phyloP scores from a whole-genome alignment of 1,284 basidiomycete genomes.

The Ustilago loliicola region DNA sequence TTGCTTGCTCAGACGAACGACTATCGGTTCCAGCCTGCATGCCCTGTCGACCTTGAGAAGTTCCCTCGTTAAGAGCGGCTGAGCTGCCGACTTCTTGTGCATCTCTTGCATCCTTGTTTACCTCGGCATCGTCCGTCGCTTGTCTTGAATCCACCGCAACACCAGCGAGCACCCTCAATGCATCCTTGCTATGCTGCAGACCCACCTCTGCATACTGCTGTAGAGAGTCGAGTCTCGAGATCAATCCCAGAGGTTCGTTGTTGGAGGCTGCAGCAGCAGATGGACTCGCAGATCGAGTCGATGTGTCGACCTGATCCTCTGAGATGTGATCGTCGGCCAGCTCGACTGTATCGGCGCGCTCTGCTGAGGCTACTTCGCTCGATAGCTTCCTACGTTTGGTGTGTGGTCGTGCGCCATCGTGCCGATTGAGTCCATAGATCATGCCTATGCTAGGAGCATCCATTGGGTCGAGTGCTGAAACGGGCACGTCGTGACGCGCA shows the following conservation, averaged over 20 bases:
- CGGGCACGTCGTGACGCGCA: constrained; percentile 48
- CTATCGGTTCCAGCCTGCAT: not conserved
- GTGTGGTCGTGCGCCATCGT: constrained; percentile 16
- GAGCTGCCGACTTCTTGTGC: not conserved
- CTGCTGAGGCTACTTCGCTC: not conserved
- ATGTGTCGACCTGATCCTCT: constrained; percentile 10
- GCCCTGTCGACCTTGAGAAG: not conserved
- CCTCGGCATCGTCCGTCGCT: constrained; percentile 16
- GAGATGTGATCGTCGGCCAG: constrained; percentile 10
- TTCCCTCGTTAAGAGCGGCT: not conserved
- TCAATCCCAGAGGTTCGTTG: constrained; percentile 19
- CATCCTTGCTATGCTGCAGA: constrained; percentile 52
- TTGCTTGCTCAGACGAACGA: constrained; percentile 17
- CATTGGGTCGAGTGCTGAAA: constrained; percentile 44
- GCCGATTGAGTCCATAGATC: constrained; percentile 52
- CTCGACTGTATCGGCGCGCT: not conserved
- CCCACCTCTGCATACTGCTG: constrained; percentile 54
- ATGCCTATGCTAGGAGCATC: constrained; percentile 53
- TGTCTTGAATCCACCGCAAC: constrained; percentile 46
- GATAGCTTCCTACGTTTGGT: constrained; percentile 34
- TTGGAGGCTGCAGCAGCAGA: constrained; percentile 6
- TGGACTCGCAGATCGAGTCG: constrained; percentile 24
- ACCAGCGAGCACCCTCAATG: constrained; percentile 50
- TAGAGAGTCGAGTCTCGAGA: constrained; percentile 36
- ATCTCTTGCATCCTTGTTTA: not conserved